Percentiles rank a stretch among this genome's conserved stretches.
These are phyloP conservation scores for Xylaria hypoxylon DNA, from an alignment of 2,329 filamentous ascomycete species.

Conservation along the genomic window DNA sequence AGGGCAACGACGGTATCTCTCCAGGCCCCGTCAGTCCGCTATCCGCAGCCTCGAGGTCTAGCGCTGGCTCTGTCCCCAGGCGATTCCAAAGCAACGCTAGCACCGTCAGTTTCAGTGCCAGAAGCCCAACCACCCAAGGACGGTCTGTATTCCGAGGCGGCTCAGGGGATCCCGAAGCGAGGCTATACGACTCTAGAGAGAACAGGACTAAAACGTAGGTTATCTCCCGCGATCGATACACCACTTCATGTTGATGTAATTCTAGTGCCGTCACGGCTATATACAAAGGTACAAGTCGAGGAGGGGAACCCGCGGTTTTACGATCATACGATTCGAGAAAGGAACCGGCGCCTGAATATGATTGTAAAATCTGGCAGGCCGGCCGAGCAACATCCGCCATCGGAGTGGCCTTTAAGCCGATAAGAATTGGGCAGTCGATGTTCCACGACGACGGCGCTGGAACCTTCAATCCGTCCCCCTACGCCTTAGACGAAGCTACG, in stretches of 20 bases:
- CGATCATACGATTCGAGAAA: constrained; percentile 95
- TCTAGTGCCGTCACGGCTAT: constrained; percentile 87
- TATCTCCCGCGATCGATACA: constrained; percentile 11
- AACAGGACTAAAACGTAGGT: constrained; percentile 89
- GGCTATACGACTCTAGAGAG: constrained; percentile 88
- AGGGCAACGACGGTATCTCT: constrained; percentile 79
- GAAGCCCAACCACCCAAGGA: constrained; percentile 69
- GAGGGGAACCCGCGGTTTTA: constrained; percentile 76
- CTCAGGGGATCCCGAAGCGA: constrained; percentile 85
- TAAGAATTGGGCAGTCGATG: constrained; percentile 90
- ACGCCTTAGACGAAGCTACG: constrained; percentile 88
- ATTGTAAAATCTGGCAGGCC: constrained; percentile 97
- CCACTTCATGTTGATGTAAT: constrained; percentile 41
- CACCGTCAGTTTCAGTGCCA: constrained; percentile 81
- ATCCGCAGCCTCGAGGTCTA: constrained; percentile 56
- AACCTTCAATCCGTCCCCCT: constrained; percentile 89
- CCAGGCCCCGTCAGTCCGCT: constrained; percentile 57
- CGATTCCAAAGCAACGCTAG: constrained; percentile 84
- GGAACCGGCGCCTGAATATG: constrained; percentile 89
- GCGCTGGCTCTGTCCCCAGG: constrained; percentile 59
- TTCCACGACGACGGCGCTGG: constrained; percentile 95
- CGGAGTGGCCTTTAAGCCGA: constrained; percentile 93
- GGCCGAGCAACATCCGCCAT: constrained; percentile 94
- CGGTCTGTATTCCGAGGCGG: constrained; percentile 66
- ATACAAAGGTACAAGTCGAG: constrained; percentile 82